A percentile compares a stretch with the other conserved stretches of the same genome.
Evolutionary conservation across 768 basidiomycete species (phyloP).

Genomic region (Xerocomellus amylosporus): DNA sequence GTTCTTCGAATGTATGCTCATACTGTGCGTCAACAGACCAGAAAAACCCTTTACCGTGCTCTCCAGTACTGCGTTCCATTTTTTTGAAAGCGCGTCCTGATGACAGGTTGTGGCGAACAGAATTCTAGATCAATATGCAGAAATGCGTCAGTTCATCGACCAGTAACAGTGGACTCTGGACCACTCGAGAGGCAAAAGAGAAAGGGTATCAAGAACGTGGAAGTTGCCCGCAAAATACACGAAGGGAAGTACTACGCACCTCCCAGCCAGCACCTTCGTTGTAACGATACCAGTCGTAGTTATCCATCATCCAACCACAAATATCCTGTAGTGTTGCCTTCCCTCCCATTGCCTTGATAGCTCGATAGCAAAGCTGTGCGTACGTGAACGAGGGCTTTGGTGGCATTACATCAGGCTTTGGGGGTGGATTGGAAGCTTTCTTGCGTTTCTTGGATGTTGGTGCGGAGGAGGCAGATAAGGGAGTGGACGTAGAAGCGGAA

Average conservation of each 20-base stretch:
- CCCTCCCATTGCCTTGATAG: slow-evolving; percentile 76
- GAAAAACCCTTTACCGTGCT: slow-evolving; percentile 88
- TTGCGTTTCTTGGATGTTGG: slow-evolving; percentile 64
- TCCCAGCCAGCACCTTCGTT: slow-evolving; percentile 87
- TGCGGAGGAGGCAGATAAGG: slow-evolving; percentile 10
- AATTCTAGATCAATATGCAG: slow-evolving; percentile 55
- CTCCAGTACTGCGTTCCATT: slow-evolving; percentile 78
- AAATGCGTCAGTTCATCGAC: slow-evolving; percentile 10
- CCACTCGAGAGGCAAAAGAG: not conserved
- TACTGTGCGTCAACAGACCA: slow-evolving; percentile 85
- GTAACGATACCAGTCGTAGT: slow-evolving; percentile 87
- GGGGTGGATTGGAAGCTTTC: slow-evolving; percentile 46
- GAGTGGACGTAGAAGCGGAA: slow-evolving; percentile 23
- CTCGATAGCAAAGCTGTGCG: slow-evolving; percentile 86
- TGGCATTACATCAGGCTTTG: slow-evolving; percentile 74
- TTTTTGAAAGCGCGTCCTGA: slow-evolving; percentile 91
- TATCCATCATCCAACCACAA: slow-evolving; percentile 85
- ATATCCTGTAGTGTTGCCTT: slow-evolving; percentile 92
- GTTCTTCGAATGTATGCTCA: slow-evolving; percentile 67
- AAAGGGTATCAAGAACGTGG: not conserved
- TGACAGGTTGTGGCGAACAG: slow-evolving; percentile 93
- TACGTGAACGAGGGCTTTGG: slow-evolving; percentile 90
- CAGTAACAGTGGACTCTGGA: slow-evolving; percentile 2
- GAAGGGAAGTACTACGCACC: slow-evolving; percentile 45
- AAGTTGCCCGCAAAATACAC: not conserved